Conservation (phyloP, 164 flowering plant genomes). For the Liquidambar formosana region DNA sequence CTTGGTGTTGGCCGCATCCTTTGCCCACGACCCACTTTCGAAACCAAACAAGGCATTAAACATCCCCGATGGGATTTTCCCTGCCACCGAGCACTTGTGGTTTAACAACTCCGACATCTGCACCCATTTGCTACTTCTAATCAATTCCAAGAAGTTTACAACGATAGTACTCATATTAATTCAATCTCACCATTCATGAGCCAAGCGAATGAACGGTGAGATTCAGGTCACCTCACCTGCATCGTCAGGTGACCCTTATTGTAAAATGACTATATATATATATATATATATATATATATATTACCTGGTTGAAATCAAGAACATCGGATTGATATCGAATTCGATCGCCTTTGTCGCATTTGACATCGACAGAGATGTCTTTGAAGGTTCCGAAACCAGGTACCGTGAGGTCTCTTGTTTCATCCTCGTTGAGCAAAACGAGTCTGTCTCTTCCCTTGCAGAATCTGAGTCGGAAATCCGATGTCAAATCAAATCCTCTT, state of each 20-base stretch:
- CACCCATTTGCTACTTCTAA: background rate
- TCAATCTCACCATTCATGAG: too few species aligned
- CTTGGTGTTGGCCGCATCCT: constrained; percentile 62
- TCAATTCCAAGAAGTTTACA: too few species aligned
- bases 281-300: too few species aligned
- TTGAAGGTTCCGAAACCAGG: constrained; percentile 51
- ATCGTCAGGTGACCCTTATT: too few species aligned
- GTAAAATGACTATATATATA: too few species aligned
- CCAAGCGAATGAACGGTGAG: too few species aligned
- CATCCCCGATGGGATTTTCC: constrained; percentile 75
- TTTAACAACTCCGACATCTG: constrained; percentile 87
- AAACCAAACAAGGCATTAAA: constrained; percentile 80
- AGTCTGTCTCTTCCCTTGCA: constrained; percentile 67
- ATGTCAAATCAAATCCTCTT: constrained; percentile 75
- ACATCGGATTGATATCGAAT: constrained; percentile 68
- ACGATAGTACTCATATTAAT: too few species aligned
- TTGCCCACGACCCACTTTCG: constrained; percentile 66
- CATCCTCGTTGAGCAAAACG: constrained; percentile 48
- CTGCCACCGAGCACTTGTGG: constrained; percentile 44
- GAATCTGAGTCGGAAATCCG: constrained; percentile 72
- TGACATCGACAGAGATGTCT: constrained; percentile 60
- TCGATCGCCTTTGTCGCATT: constrained; percentile 83
- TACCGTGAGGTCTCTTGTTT: constrained; percentile 40
- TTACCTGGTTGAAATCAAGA: constrained; percentile 74
- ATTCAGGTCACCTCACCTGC: too few species aligned